A percentile compares a stretch with the other conserved stretches of the same genome.
These are phyloP conservation scores for Dictyostelium citrinum DNA, from an alignment of 78 protist genomes.

Conservation along the genomic window DNA sequence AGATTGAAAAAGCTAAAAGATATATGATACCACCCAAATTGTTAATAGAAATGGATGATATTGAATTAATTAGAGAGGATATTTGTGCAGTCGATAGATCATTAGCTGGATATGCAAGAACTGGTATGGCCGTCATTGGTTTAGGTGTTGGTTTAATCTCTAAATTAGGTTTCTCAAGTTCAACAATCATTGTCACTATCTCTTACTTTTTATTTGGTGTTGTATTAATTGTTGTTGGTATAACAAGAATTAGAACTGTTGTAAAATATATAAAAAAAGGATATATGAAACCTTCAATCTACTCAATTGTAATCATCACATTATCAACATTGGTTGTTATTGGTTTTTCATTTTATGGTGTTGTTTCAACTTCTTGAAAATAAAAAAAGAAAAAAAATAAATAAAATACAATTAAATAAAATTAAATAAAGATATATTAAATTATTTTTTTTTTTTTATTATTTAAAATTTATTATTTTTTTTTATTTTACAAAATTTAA, in stretches of 20 bases:
- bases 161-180: neutral
- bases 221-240: neutral
- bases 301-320: neutral
- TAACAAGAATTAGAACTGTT: neutral
- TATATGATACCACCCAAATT: neutral
- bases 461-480: too few species aligned
- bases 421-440: too few species aligned
- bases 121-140: neutral
- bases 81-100: slow-evolving; percentile 15
- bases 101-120: slow-evolving; percentile 24
- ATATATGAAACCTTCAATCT: slow-evolving; percentile 6
- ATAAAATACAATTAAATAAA: too few species aligned
- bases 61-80: slow-evolving; percentile 17
- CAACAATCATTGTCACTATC: neutral
- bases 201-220: neutral
- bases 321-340: neutral
- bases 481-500: slow-evolving; percentile 9
- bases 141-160: neutral
- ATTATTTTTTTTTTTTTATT: too few species aligned
- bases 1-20: neutral
- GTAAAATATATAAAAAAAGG: slow-evolving; percentile 1
- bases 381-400: too few species aligned
- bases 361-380: neutral
- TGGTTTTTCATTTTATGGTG: neutral
- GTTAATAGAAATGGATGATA: neutral